Percentiles rank a stretch among this genome's conserved stretches.
Evolutionary conservation across 1,284 basidiomycete species (phyloP).

Genomic region (Cutaneotrichosporon sp.): DNA sequence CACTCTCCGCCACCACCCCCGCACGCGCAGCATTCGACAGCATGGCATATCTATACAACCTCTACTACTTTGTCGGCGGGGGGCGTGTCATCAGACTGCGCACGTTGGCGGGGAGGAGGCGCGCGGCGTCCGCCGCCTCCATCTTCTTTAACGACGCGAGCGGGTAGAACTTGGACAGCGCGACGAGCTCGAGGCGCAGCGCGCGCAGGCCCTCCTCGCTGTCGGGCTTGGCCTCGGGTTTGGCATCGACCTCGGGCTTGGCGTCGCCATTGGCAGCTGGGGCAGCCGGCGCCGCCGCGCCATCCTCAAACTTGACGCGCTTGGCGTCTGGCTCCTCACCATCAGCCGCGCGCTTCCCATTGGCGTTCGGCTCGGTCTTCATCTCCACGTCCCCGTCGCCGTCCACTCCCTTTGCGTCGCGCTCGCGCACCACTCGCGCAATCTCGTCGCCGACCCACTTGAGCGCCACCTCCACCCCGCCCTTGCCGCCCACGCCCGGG

Average conservation of each 20-base stretch:
- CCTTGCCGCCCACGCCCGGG: constrained; percentile 36
- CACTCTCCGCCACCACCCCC: no score
- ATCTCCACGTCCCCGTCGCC: not conserved
- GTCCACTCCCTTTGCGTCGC: constrained; percentile 8
- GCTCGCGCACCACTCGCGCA: constrained; percentile 6
- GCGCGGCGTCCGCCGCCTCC: constrained; percentile 38
- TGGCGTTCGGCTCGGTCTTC: constrained; percentile 12
- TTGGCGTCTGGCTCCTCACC: no score
- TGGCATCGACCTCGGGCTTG: not conserved
- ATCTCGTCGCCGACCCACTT: constrained; percentile 39
- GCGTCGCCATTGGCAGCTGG: not conserved
- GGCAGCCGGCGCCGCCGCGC: no score
- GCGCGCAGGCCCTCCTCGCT: constrained; percentile 26
- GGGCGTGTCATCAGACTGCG: constrained; percentile 36
- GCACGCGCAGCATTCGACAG: no score
- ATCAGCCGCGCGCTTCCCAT: not conserved
- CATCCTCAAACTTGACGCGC: no score
- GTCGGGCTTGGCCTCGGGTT: constrained; percentile 8
- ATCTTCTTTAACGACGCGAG: constrained; percentile 47
- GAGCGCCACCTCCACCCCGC: constrained; percentile 35
- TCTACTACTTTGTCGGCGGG: not conserved
- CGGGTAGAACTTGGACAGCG: constrained; percentile 50
- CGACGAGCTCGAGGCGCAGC: constrained; percentile 46
- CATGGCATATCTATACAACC: not conserved
- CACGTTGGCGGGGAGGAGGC: constrained; percentile 43